Evolutionary conservation across 225 moss, liverwort and hornwort genomes (phyloP).

Genomic region (Asterella californica): DNA sequence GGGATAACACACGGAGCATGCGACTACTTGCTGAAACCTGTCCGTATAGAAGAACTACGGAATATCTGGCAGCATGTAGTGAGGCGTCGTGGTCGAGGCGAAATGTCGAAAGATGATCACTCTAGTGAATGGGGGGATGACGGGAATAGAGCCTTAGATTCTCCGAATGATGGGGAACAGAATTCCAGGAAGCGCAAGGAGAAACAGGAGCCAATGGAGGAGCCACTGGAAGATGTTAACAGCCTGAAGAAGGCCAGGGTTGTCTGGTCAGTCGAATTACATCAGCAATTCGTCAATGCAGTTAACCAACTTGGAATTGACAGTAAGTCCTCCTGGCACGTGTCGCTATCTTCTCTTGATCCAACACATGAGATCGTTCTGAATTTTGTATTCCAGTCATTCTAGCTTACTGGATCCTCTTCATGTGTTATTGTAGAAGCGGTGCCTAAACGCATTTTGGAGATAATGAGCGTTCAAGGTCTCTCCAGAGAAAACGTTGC

Average conservation of each 20-base stretch:
- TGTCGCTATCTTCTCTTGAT: neutral
- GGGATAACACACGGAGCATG: conserved; percentile 93
- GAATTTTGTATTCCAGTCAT: neutral
- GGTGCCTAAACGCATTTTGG: conserved; percentile 88
- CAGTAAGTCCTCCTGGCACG: conserved; percentile 49
- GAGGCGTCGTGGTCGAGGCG: conserved; percentile 70
- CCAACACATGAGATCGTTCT: neutral
- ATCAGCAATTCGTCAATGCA: conserved; percentile 93
- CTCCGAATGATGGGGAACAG: conserved; percentile 50
- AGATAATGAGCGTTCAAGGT: conserved; percentile 95
- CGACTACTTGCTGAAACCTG: conserved; percentile 91
- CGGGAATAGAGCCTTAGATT: conserved; percentile 43
- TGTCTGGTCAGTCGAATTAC: conserved; percentile 87
- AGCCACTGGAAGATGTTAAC: conserved; percentile 66
- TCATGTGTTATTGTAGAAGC: conserved; percentile 56
- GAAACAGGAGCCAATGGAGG: conserved; percentile 60
- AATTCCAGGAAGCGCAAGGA: conserved; percentile 81
- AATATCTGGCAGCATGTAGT: conserved; percentile 99
- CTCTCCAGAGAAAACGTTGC: conserved; percentile 97
- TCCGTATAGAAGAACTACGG: conserved; percentile 79
- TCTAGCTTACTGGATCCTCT: conserved; percentile 7
- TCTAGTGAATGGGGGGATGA: conserved; percentile 68
- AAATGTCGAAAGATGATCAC: conserved; percentile 55
- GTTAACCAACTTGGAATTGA: conserved; percentile 89
- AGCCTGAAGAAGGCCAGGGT: conserved; percentile 92